Evolutionary conservation across 129 eudicot genomes (phyloP).

Genomic region (Helianthus tuberosus): DNA sequence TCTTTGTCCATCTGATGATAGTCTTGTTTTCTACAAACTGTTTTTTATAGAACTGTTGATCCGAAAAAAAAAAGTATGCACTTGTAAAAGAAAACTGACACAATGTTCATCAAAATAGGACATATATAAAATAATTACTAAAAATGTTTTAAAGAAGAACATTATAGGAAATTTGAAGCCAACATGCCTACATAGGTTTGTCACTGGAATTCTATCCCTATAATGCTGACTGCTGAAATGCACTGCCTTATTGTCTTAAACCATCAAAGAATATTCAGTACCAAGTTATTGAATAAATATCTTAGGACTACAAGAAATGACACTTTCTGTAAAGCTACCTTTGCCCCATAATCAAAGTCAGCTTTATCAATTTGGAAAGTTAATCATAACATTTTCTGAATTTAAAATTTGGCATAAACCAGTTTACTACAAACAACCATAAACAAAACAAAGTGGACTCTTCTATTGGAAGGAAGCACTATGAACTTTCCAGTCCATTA

Average conservation of each 20-base stretch:
- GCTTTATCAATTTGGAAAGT: not conserved
- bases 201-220: not conserved
- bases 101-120: constrained; percentile 1
- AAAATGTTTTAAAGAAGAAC: too few species aligned
- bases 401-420: not conserved
- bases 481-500: constrained; percentile 19
- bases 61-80: not conserved
- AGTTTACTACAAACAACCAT: not conserved
- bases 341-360: constrained; percentile 7
- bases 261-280: not conserved
- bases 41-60: not conserved
- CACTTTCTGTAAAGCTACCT: too few species aligned
- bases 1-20: not conserved
- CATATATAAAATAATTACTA: not conserved
- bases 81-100: not conserved
- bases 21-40: not conserved
- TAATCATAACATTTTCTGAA: not conserved
- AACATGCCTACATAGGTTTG: not conserved
- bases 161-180: not conserved
- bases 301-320: constrained; percentile 12
- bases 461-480: not conserved
- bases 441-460: constrained; percentile 2
- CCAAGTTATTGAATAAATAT: constrained; percentile 5
- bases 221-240: constrained; percentile 3
- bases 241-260: not conserved